Base-by-base conservation (phyloP, 768 basidiomycete species). In the Psilocybe tampanensis region DNA sequence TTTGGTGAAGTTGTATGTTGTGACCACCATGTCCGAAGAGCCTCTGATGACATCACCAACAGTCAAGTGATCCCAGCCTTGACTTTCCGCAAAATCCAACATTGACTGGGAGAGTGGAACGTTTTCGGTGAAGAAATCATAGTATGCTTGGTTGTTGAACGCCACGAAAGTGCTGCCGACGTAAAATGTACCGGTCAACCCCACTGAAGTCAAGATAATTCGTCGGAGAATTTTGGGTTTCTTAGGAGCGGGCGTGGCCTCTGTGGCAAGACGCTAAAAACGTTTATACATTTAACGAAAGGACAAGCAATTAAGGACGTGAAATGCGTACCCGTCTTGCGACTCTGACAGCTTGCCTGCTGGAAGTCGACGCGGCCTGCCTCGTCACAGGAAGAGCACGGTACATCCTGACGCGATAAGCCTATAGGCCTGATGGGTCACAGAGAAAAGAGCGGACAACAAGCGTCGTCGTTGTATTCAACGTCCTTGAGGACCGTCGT, bases 41-140 rank as follows among this genome's bases (percentile, higher is more conserved):
- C 80, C 74, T 8, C 85, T 77, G 58, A 89, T 64, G 42, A 84
- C 79, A 59, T 87, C 79, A 50, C 81, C 76, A 18, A 85, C 57
- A 29, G 92, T 91, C 58, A 92, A 73, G 6, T 79, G 82, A 64
- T 95, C 90, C 91, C 92, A 95, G 13, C 85, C 81, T 55, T 86
- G 77, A 24, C 81, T 78, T 66, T 97, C 93, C 9, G 89, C 90
- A 66, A 86, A 94, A 56, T 95, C 89, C 39, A 95, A 78, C 71
- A 95, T 78, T 17, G 82, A 68, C 60, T 88, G 82, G 24, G 87
- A 94, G 36, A 92, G 79, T 2, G 95, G 95, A 52, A 95, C 85
- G 42, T 83, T 78, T 64, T 88, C 84, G 54, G 86, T 80, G 78
- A 97, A 97, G 69, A 96, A 80, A 62, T 95, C 90, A 68, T 90